Conservation (phyloP, 257 asterid species). For the Craterostigma plantagineum region DNA sequence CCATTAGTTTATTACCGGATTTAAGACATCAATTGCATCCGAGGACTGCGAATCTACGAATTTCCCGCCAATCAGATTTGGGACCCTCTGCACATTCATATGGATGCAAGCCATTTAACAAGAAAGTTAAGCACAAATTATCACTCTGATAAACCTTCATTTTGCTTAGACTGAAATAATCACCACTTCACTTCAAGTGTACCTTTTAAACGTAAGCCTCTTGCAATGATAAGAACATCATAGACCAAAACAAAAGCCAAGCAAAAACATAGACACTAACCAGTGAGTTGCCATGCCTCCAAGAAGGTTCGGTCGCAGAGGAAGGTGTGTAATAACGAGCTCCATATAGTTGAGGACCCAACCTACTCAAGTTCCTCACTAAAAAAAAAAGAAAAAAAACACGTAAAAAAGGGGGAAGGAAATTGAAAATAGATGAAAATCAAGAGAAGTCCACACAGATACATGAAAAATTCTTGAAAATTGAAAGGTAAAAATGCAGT, state of each 20-base stretch:
- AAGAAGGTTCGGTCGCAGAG: conserved; percentile 44
- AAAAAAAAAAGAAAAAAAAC: conserved; percentile 5
- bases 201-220: background rate
- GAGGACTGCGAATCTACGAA: conserved; percentile 66
- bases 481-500: too few relatives aligned
- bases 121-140: conserved; percentile 1
- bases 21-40: conserved; percentile 62
- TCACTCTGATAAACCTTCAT: background rate
- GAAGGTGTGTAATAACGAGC: conserved; percentile 35
- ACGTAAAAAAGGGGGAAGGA: background rate
- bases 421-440: too few relatives aligned
- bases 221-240: conserved; percentile 1
- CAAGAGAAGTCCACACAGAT: too few relatives aligned
- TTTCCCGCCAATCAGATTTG: conserved; percentile 83
- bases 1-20: conserved; percentile 45
- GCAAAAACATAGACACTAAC: conserved; percentile 21
- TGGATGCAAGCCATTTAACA: background rate
- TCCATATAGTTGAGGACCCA: conserved; percentile 25
- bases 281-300: conserved; percentile 50
- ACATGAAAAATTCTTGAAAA: too few relatives aligned
- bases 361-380: conserved; percentile 37
- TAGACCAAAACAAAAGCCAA: background rate
- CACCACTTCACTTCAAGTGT: background rate
- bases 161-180: background rate
- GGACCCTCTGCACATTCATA: conserved; percentile 47